Evolutionary conservation across 2,329 filamentous ascomycete genomes (phyloP), one percentile per base, ranked within the genome.

Genomic region (Fusarium praegraminearum): DNA sequence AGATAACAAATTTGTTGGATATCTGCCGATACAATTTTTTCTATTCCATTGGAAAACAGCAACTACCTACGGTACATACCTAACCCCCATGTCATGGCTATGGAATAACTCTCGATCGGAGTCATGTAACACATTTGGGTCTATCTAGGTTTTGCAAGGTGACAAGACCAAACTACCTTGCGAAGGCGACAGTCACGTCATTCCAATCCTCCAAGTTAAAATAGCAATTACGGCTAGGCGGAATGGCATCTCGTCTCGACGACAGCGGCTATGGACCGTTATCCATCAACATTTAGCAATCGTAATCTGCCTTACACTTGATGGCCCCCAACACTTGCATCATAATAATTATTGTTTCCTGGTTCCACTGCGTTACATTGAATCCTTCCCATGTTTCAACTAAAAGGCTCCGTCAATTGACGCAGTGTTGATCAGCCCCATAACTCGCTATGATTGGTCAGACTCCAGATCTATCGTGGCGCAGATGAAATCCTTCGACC

Each of bases 401-500:
- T 26, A 26, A 18, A 18, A 28, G 11, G 41, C 15, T 28, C 16
- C 15, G 5, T 26, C 5, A 12, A n/a, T 16, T n/a, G 3, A 28
- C 7, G 5, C 7, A 30, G 22, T 9, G 12, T 12, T n/a, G 26
- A 45, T 45, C 18, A 9, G 3, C 18, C 26, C 10, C n/a, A 45
- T 12, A 13, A 4, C 15, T 18, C 16, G 3, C 5, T 45, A 12
- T 46, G 18, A 46, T 46, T 46, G 44, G 44, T 6, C n/a, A 32
- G 4, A 3, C 8, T 32, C n/a, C 9, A 38, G 18, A 51, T 51
- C 49, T 40, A 11, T n/a, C 3, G 49, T 16, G 49, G 49, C 49
- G 49, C 33, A 40, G 49, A 22, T 11, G 24, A 22, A 51, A 51
- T 51, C n/a, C 49, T 51, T 51, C 49, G 24, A 51, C 20, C 49